These are phyloP conservation scores for Gaertneriomyces semiglobifer DNA, from an alignment of 192 early-diverging fungal genomes.

Conservation along the genomic window DNA sequence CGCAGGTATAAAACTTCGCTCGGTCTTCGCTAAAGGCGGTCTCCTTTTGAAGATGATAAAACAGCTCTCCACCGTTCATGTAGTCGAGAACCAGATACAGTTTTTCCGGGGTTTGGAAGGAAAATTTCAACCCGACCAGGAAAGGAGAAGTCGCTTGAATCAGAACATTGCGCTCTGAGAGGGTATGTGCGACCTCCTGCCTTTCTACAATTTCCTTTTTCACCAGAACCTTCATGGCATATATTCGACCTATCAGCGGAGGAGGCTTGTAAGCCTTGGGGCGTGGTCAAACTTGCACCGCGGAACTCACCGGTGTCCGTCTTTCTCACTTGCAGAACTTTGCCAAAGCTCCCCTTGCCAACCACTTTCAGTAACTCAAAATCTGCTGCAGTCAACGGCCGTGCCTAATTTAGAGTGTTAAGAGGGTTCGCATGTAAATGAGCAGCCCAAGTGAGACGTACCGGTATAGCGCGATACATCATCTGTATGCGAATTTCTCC, in stretches of 20 bases:
- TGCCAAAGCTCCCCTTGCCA: slow-evolving; percentile 77
- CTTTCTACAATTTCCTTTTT: slow-evolving; percentile 72
- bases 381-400: slow-evolving; percentile 47
- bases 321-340: slow-evolving; percentile 75
- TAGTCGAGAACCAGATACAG: slow-evolving; percentile 78
- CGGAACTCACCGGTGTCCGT: slow-evolving; percentile 57
- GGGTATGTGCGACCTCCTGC: slow-evolving; percentile 70
- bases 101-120: slow-evolving; percentile 78
- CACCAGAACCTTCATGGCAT: slow-evolving; percentile 78
- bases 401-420: slow-evolving; percentile 24
- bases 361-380: slow-evolving; percentile 73
- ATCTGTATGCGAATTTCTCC: slow-evolving; percentile 53
- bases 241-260: slow-evolving; percentile 54
- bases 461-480: slow-evolving; percentile 46
- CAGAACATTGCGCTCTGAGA: slow-evolving; percentile 74
- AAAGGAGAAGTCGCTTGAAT: slow-evolving; percentile 77
- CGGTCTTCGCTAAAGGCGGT: slow-evolving; percentile 82
- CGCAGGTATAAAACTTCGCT: slow-evolving; percentile 76
- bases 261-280: neutral
- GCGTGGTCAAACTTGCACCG: neutral
- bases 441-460: slow-evolving; percentile 5
- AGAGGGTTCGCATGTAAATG: neutral
- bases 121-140: slow-evolving; percentile 89
- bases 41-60: slow-evolving; percentile 90
- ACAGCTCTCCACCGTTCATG: slow-evolving; percentile 79